A percentile compares a stretch with the other conserved stretches of the same genome.
Evolutionary conservation across 345 rosid genomes (phyloP).

Genomic region (Populus nigra): DNA sequence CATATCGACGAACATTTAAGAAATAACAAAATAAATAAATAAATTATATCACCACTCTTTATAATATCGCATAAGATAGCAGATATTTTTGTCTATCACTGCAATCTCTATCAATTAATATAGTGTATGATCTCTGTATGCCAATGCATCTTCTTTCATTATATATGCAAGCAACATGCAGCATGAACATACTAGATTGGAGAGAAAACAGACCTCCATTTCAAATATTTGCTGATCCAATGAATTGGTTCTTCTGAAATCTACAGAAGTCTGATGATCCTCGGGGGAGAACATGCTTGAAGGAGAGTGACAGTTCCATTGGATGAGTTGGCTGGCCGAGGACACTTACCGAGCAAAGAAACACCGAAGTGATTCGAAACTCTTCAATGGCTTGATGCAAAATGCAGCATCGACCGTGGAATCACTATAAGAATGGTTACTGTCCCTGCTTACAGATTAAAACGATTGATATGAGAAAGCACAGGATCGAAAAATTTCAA

Average conservation of each 20-base stretch:
- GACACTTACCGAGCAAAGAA: conserved; percentile 40
- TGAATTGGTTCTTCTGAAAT: conserved; percentile 20
- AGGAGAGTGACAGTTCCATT: conserved; percentile 21
- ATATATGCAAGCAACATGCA: neutral
- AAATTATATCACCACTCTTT: neutral
- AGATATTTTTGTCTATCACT: neutral
- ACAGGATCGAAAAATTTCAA: neutral
- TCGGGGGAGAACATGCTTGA: conserved; percentile 13
- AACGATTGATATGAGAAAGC: neutral
- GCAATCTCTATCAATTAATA: neutral
- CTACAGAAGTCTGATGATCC: conserved; percentile 11
- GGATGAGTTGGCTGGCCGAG: conserved; percentile 23
- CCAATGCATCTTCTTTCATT: neutral
- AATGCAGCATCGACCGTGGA: conserved; percentile 22
- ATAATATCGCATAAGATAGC: neutral
- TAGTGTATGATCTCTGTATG: neutral
- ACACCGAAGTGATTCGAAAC: conserved; percentile 21
- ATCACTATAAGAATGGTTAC: conserved; percentile 39
- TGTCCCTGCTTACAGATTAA: conserved; percentile 35
- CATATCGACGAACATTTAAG: neutral
- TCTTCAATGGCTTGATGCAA: conserved; percentile 31
- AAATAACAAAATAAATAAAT: neutral
- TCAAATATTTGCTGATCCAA: conserved; percentile 27
- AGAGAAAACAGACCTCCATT: conserved; percentile 35
- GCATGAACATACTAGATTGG: neutral